Percentiles rank a stretch among this genome's conserved stretches.
phyloP scores from a whole-genome alignment of 257 asterid genomes.

The Buddleja alternifolia region DNA sequence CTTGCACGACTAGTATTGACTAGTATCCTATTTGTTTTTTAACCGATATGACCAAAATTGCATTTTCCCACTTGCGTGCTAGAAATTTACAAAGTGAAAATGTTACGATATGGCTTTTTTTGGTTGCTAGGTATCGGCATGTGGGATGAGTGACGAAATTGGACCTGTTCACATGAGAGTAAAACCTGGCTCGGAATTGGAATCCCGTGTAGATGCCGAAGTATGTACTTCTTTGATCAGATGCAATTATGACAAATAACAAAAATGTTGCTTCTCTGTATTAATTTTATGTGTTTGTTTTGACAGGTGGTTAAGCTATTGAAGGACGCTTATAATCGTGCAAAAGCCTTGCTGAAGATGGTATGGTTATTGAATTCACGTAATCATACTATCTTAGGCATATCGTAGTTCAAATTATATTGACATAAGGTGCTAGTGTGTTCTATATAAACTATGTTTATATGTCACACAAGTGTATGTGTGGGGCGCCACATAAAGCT shows the following conservation, averaged over 20 bases:
- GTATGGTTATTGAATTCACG: conserved; percentile 31
- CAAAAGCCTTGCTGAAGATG: conserved; percentile 66
- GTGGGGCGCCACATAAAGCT: too few relatives aligned
- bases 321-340: conserved; percentile 78
- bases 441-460: too few relatives aligned
- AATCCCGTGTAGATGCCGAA: conserved; percentile 79
- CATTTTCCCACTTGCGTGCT: background rate
- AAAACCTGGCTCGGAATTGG: conserved; percentile 79
- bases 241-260: conserved; percentile 10
- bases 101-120: background rate
- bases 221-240: conserved; percentile 41
- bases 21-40: background rate
- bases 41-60: background rate
- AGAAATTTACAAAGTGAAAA: background rate
- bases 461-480: too few relatives aligned
- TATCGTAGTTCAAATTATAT: background rate
- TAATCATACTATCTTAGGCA: background rate
- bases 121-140: conserved; percentile 50
- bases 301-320: conserved; percentile 67
- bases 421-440: too few relatives aligned
- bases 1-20: too few relatives aligned
- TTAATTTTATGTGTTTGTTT: conserved; percentile 13
- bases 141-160: conserved; percentile 81
- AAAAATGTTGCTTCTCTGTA: background rate
- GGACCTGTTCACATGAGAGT: conserved; percentile 81